Evolutionary conservation across 306 rosid species (phyloP).

Genomic region (Pueraria montana): DNA sequence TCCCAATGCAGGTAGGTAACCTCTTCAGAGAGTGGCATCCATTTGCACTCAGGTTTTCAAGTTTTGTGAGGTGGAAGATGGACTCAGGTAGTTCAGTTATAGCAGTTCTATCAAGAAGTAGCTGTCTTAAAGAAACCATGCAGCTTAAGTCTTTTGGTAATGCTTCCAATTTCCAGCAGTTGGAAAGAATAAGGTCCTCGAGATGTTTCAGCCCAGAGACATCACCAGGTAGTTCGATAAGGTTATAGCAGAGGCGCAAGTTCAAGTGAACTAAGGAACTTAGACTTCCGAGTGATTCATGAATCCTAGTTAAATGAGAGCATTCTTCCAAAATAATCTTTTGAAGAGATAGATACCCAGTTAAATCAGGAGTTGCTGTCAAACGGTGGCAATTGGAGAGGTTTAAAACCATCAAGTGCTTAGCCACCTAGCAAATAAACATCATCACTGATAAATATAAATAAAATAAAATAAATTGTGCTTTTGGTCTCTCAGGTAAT

Average conservation of each 20-base stretch:
- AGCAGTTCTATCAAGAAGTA: constrained; percentile 59
- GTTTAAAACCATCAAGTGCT: constrained; percentile 55
- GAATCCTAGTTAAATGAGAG: constrained; percentile 46
- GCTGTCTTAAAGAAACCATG: constrained; percentile 59
- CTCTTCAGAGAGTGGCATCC: constrained; percentile 46
- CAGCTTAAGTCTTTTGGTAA: constrained; percentile 59
- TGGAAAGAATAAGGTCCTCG: constrained; percentile 55
- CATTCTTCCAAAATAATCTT: constrained; percentile 58
- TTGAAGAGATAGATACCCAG: constrained; percentile 47
- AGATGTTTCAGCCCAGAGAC: constrained; percentile 64
- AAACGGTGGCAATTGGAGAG: constrained; percentile 52
- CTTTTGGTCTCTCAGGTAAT: too few relatives aligned
- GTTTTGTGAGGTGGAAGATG: constrained; percentile 57
- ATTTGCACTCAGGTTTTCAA: constrained; percentile 54
- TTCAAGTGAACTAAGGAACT: constrained; percentile 55
- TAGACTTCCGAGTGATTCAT: constrained; percentile 58
- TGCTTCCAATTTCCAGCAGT: constrained; percentile 53
- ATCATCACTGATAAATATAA: not conserved
- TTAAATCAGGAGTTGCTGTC: constrained; percentile 60
- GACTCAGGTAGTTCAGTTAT: constrained; percentile 57
- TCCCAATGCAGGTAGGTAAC: constrained; percentile 64
- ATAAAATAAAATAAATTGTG: too few relatives aligned
- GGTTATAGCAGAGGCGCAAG: constrained; percentile 48
- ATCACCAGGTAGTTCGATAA: constrained; percentile 54
- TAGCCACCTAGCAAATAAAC: constrained; percentile 54